Base-by-base conservation (phyloP, 768 basidiomycete genomes). In the Psilocybe azurescens region DNA sequence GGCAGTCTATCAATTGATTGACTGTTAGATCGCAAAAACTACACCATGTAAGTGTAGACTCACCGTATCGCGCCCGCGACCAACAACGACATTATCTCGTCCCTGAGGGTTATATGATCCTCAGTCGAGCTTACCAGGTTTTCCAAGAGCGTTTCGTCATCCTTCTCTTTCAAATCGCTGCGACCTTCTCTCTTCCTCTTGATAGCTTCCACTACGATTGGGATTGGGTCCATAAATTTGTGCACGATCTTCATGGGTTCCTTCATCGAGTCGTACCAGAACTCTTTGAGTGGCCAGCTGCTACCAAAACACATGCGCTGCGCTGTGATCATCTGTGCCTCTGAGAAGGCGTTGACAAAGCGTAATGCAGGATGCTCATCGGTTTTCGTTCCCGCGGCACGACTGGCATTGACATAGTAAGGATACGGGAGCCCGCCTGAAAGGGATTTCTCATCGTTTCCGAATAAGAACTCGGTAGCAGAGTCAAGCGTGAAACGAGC, bases 191-290 rank as follows among this genome's bases (percentile, higher is more conserved):
- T 68, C 72, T 78, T 78, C 59, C 65, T 64, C 33, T 55, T 33
- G 16, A 86, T 68, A 7, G 79, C 79, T 36, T 81, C 73, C 38
- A 72, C 69, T 11, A 86, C 62, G n/a, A n/a, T n/a, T n/a, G n/a
- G n/a, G 16, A 86, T 79, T 0, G 83, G 84, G 9, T 83, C 78
- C 30, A 86, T 75, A 64, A 83, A 81, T n/a, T 73, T 72, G 48
- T 77, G 69, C 47, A 86, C 81, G 16, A 79, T 72, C 52, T 74
- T 71, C 72, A 78, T 76, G 6, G 75, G 72, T 14, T 74, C 63
- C 64, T 74, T 69, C 6, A 81, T 73, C 16, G 69, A 66, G 65
- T 84, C 78, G n/a, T 67, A 62, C 79, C 79, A 80, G 50, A 82
- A 75, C 69, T 83, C 80, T 24, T 57, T 62, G n/a, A 83, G 64